These are phyloP conservation scores for Talaromyces sp. DNA, from an alignment of 2,329 filamentous ascomycete species.

Conservation along the genomic window DNA sequence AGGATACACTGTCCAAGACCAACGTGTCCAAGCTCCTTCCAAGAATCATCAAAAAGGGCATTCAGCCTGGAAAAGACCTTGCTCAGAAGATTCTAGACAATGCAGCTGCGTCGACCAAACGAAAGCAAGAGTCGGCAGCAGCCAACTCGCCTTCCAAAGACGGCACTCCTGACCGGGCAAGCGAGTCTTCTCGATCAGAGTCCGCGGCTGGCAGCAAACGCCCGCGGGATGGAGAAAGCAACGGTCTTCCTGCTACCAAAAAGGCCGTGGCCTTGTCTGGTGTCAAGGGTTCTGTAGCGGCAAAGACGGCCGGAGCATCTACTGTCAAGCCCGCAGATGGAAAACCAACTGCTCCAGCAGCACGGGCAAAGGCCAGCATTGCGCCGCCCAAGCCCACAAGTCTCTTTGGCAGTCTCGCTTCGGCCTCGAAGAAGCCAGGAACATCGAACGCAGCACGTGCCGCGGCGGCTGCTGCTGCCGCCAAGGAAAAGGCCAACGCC, in stretches of 20 bases:
- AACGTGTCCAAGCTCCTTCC: constrained; percentile 55
- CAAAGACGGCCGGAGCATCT: constrained; percentile 17
- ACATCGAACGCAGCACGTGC: constrained; percentile 46
- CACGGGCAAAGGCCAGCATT: constrained; percentile 34
- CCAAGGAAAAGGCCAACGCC: constrained; percentile 27
- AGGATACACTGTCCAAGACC: constrained; percentile 54
- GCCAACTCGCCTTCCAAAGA: constrained; percentile 31
- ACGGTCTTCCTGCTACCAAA: constrained; percentile 32
- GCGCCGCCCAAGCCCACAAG: constrained; percentile 40
- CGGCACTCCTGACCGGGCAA: constrained; percentile 21
- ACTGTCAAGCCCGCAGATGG: constrained; percentile 25
- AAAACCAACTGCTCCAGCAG: constrained; percentile 24
- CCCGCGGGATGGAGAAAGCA: constrained; percentile 32
- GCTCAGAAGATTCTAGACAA: constrained; percentile 52
- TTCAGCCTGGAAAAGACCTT: constrained; percentile 50
- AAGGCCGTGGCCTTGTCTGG: constrained; percentile 28
- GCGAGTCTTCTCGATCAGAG: constrained; percentile 17
- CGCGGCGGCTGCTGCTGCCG: constrained; percentile 34
- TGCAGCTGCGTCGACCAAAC: constrained; percentile 39
- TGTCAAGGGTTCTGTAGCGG: constrained; percentile 23
- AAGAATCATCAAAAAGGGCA: constrained; percentile 54
- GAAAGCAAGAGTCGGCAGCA: constrained; percentile 31
- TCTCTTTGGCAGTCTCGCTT: constrained; percentile 42
- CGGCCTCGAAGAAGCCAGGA: constrained; percentile 46
- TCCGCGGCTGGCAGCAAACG: constrained; percentile 31